These are phyloP conservation scores for Metschnikowia drakensbergensis DNA, from an alignment of 805 yeast species.

Conservation along the genomic window DNA sequence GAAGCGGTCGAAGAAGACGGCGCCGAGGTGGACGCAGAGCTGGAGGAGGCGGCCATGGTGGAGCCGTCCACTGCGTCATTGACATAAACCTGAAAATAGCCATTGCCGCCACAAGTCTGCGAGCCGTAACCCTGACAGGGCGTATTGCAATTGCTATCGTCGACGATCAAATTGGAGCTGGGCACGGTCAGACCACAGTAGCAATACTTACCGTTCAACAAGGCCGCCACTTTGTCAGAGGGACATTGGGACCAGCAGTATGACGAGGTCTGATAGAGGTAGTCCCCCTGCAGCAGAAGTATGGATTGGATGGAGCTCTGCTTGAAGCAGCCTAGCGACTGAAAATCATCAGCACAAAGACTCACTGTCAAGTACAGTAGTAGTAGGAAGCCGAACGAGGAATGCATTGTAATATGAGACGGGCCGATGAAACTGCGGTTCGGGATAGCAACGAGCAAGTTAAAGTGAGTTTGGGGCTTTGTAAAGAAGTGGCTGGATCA, in stretches of 20 bases:
- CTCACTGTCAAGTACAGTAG: slow-evolving; percentile 10
- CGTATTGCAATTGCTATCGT: slow-evolving; percentile 18
- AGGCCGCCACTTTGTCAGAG: slow-evolving; percentile 28
- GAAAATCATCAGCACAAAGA: slow-evolving; percentile 9
- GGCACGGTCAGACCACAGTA: slow-evolving; percentile 60
- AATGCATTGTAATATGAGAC: background rate
- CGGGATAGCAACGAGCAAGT: background rate
- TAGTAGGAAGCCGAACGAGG: slow-evolving; percentile 3
- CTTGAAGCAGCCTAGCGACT: slow-evolving; percentile 16
- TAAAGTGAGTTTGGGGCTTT: background rate
- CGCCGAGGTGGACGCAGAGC: slow-evolving; percentile 14
- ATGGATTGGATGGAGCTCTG: slow-evolving; percentile 15
- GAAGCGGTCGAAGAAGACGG: slow-evolving; percentile 7
- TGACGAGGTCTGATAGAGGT: slow-evolving; percentile 56
- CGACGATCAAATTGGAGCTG: slow-evolving; percentile 13
- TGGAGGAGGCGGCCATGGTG: slow-evolving; percentile 12
- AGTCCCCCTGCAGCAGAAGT: slow-evolving; percentile 43
- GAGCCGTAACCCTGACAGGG: slow-evolving; percentile 60
- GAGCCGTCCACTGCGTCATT: slow-evolving; percentile 26
- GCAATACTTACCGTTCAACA: slow-evolving; percentile 51
- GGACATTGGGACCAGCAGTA: slow-evolving; percentile 53
- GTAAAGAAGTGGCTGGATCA: background rate
- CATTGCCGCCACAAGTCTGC: slow-evolving; percentile 54
- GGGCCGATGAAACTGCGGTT: background rate
- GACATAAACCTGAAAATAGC: slow-evolving; percentile 44